Base-by-base conservation (phyloP, 306 rosid species). In the Vigna reflexopilosa region DNA sequence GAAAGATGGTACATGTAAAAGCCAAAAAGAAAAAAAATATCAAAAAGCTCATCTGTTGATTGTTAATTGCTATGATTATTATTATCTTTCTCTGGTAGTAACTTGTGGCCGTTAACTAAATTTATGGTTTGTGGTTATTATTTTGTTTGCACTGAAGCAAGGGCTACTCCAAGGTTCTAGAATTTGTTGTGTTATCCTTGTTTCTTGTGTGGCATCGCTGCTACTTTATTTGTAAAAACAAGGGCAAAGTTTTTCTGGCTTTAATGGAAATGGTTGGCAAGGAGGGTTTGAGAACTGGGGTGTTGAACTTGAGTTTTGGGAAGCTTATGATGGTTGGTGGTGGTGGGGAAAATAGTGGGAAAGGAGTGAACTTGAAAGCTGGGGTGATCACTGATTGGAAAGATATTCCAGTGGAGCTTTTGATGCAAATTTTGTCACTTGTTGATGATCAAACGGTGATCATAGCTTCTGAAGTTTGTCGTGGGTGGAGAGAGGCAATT, bases 361-460 rank as follows among this genome's bases (percentile, higher is more conserved):
- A 79, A 77, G 77, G 84, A 81, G 77, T 70, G 78, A 79, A 87
- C 68, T 70, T 88, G 90, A 84, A 87, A 10, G 85, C 66, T 67
- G 92, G 82, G 70, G 80, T 36, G 14, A 78, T 82, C 7, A 84
- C 66, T 1, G 88, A 84, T 54, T 92, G 98, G 98, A 92, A 90
- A 72, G 97, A 92, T 77, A 92, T 94, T 86, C 97, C 97, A 0
- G 86, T 87, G 85, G 98, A 94, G 85, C 98, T 94, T 24, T 76
- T 94, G 77, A 57, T 94, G 91, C 93, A 92, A 67, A 89, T 94
- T 38, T 63, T 92, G 64, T 81, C 91, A 7, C 88, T 89, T 74
- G 85, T 84, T 4, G 98, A 89, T 82, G 91, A 92, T 86, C 90
- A 72, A 84, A 85, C 89, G 11, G 90, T 82, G 74, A 80, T 94